phyloP scores from a whole-genome alignment of 1,284 basidiomycete genomes.

The Cutaneotrichosporon sp. region DNA sequence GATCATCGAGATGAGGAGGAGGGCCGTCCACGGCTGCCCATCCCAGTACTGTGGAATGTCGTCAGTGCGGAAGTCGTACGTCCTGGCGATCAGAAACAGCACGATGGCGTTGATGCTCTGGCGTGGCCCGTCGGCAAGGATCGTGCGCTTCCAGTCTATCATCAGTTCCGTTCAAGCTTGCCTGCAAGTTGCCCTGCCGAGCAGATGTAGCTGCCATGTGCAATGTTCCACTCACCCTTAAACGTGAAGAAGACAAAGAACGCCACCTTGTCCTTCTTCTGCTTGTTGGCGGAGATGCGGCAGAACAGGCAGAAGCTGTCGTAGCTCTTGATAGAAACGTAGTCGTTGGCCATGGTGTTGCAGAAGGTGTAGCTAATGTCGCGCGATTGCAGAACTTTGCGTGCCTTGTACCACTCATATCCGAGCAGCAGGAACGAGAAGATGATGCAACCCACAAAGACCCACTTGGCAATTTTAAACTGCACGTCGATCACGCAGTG shows the following conservation, averaged over 20 bases:
- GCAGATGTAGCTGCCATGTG: background rate
- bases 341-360: conserved; percentile 94
- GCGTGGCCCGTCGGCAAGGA: conserved; percentile 94
- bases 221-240: conserved; percentile 67
- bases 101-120: conserved; percentile 95
- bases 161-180: conserved; percentile 1
- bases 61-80: conserved; percentile 39
- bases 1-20: conserved; percentile 80
- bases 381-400: conserved; percentile 87
- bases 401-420: conserved; percentile 88
- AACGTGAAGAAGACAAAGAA: conserved; percentile 99
- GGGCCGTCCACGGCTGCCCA: conserved; percentile 59
- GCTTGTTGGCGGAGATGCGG: conserved; percentile 92
- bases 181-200: conserved; percentile 18
- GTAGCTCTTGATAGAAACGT: conserved; percentile 89
- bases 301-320: conserved; percentile 98
- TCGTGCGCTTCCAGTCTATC: conserved; percentile 88
- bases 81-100: conserved; percentile 84
- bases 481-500: conserved; percentile 77
- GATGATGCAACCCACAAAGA: conserved; percentile 97
- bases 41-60: conserved; percentile 30
- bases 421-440: conserved; percentile 90
- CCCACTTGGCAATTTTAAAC: conserved; percentile 87
- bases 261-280: conserved; percentile 93
- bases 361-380: conserved; percentile 97